Conservation (phyloP, 2,329 filamentous ascomycete genomes). For the Botryotinia convoluta region DNA sequence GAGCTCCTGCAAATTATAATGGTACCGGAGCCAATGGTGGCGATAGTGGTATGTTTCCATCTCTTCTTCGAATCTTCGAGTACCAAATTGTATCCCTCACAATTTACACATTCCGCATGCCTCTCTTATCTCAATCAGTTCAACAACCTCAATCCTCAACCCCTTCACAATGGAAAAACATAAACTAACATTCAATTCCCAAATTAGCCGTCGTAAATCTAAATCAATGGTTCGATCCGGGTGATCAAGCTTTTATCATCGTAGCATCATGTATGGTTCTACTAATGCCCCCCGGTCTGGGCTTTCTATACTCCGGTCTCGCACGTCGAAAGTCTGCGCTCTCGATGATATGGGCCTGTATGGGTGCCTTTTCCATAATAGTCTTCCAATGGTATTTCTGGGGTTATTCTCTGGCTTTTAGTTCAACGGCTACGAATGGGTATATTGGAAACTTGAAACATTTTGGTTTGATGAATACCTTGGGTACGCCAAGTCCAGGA, state of each 20-base stretch:
- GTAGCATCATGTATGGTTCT: slow-evolving; percentile 88
- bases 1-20: slow-evolving; percentile 59
- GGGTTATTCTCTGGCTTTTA: slow-evolving; percentile 96
- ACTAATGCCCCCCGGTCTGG: slow-evolving; percentile 94
- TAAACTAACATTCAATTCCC: slow-evolving; percentile 19
- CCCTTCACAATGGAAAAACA: background rate
- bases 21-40: slow-evolving; percentile 48
- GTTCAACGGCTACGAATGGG: slow-evolving; percentile 73
- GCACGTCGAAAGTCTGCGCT: slow-evolving; percentile 97
- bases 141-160: background rate
- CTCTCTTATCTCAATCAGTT: background rate
- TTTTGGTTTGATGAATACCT: slow-evolving; percentile 83
- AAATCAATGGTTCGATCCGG: slow-evolving; percentile 92
- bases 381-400: slow-evolving; percentile 99
- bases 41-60: slow-evolving; percentile 37
- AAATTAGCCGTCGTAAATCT: slow-evolving; percentile 73
- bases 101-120: background rate
- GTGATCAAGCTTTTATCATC: slow-evolving; percentile 93
- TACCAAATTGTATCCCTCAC: background rate
- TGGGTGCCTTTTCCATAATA: slow-evolving; percentile 88
- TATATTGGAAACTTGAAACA: slow-evolving; percentile 90
- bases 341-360: slow-evolving; percentile 95
- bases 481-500: slow-evolving; percentile 81
- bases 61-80: background rate
- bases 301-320: slow-evolving; percentile 95